A percentile compares a stretch with the other conserved stretches of the same genome.
Conservation (phyloP, 345 rosid species). For the Diplotaxis tenuifolia region DNA sequence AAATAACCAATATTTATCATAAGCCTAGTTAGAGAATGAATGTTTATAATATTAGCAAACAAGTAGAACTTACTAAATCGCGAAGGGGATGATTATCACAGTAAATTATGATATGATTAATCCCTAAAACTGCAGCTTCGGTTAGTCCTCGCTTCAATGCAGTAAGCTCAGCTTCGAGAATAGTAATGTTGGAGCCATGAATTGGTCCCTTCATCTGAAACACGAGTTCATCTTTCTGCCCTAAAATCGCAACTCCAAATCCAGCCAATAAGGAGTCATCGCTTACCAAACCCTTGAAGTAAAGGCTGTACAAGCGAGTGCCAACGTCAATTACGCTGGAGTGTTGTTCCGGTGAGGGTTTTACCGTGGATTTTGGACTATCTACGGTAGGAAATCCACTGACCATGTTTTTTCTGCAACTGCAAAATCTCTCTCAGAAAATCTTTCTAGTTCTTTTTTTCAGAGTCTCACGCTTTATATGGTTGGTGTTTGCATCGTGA, state of each 20-base stretch:
- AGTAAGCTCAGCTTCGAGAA: constrained; percentile 7
- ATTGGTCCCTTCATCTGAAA: constrained; percentile 41
- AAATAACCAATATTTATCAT: neutral
- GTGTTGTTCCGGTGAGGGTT: neutral
- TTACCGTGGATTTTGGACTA: neutral
- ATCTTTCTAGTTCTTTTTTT: neutral
- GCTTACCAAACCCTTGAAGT: constrained; percentile 3
- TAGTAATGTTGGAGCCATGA: neutral
- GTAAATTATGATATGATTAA: constrained; percentile 5
- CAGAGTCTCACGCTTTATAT: neutral
- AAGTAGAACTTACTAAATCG: neutral
- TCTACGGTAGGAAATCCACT: neutral
- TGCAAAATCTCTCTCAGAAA: neutral
- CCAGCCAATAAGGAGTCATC: neutral
- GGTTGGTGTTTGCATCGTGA: neutral
- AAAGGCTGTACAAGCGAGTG: neutral
- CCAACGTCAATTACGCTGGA: neutral
- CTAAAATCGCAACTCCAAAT: neutral
- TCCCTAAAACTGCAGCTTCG: constrained; percentile 2
- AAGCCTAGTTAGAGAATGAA: neutral
- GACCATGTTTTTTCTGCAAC: neutral
- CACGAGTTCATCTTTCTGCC: constrained; percentile 31
- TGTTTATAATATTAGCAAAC: neutral
- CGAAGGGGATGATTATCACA: neutral
- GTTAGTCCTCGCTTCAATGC: constrained; percentile 17